Evolutionary conservation across 2,329 filamentous ascomycete species (phyloP), one percentile per base, ranked within the genome.

Genomic region (Pochonia chlamydosporia): DNA sequence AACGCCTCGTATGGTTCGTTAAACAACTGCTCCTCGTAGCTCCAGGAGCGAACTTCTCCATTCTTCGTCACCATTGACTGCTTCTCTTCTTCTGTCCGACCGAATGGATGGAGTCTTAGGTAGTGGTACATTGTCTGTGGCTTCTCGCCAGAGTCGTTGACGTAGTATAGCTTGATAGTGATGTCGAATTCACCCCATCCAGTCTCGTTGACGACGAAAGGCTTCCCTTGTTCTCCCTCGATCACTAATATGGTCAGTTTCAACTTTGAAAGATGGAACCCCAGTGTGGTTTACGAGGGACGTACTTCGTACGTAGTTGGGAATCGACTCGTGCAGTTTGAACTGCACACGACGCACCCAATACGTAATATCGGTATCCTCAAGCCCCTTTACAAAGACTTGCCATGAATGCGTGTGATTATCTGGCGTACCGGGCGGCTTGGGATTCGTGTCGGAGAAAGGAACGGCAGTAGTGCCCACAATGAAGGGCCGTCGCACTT

Each of bases 161-260:
- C 83, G 68, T 96, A 99, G 72, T 95, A 95, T 39, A 99, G 78
- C 63, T 96, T 90, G 63, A 99, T 86, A 53, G 91, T 88, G 60
- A 99, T 95, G 65, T 93, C 89, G 71, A 99, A 99, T 70, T 96
- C 93, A 60, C 93, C 93, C 88, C 95, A 99, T 42, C 93, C 93
- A 0, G 93, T 97, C 68, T 97, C 93, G 52, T 82, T 81, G 51
- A 97, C 86, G 60, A 89, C 75, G 60, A 96, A 99, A 10, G 90
- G 61, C 52, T 79, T 76, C n/a, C 74, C 73, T 1, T 71, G 68
- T 43, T 87, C 80, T 51, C 81, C 80, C 60, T 96, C 91, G 60
- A 93, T 75, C 63, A 86, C 75, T 79, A 40, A 11, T 13, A 33
- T 24, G 4, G 33, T 53, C 43, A 48, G 51, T 37, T n/a, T 26